phyloP scores from a whole-genome alignment of 805 yeast species.

The Millerago galiae region DNA sequence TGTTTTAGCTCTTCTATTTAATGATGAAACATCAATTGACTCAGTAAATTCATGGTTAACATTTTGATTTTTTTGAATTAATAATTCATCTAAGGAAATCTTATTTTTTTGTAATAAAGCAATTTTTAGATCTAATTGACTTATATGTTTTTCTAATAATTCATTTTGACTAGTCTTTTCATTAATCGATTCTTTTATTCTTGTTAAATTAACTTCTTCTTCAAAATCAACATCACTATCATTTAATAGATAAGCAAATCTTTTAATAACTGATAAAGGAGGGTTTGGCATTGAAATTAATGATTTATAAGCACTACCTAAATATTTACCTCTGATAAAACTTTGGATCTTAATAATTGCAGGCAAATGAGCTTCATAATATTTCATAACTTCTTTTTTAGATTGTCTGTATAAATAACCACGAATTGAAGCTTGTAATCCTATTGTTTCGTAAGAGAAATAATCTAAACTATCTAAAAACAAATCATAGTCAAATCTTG shows the following conservation, averaged over 20 bases:
- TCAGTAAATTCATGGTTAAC: conserved; percentile 2
- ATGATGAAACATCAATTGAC: conserved; percentile 22
- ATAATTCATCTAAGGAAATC: conserved; percentile 67
- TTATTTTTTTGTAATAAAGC: conserved; percentile 74
- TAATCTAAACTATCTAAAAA: conserved; percentile 47
- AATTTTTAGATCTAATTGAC: conserved; percentile 71
- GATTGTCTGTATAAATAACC: conserved; percentile 39
- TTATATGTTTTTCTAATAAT: conserved; percentile 64
- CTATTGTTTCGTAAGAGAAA: conserved; percentile 31
- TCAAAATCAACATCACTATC: conserved; percentile 70
- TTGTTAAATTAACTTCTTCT: conserved; percentile 65
- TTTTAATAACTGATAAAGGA: conserved; percentile 66
- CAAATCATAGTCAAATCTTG: conserved; percentile 50
- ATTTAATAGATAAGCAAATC: conserved; percentile 69
- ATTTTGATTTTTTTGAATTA: conserved; percentile 28
- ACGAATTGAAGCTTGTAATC: conserved; percentile 50
- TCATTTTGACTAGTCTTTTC: conserved; percentile 67
- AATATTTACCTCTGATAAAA: conserved; percentile 56
- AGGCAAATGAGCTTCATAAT: conserved; percentile 51
- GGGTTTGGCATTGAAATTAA: conserved; percentile 70
- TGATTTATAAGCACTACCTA: conserved; percentile 67
- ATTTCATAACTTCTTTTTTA: conserved; percentile 28
- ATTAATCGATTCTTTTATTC: conserved; percentile 59
- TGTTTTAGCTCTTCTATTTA: conserved; percentile 31
- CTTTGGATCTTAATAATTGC: conserved; percentile 71